Evolutionary conservation across 2,329 filamentous ascomycete species (phyloP).

Genomic region (Fusarium napiforme): DNA sequence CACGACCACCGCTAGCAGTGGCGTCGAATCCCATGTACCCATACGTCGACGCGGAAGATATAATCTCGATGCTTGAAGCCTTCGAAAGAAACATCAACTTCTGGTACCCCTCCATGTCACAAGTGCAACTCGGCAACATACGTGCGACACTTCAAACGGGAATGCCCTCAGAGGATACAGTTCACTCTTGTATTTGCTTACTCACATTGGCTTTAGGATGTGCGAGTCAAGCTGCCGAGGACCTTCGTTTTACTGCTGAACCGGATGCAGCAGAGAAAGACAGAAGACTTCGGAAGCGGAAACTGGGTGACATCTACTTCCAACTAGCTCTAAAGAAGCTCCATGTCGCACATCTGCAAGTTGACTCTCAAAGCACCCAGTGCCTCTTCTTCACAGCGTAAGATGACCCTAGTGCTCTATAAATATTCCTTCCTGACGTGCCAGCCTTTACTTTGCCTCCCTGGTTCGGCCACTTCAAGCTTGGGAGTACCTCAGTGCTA

Average conservation of each 20-base stretch:
- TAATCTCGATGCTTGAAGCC: conserved; percentile 54
- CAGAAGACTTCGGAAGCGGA: conserved; percentile 46
- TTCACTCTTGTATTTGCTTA: conserved; percentile 56
- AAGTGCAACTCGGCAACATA: conserved; percentile 50
- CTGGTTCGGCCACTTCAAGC: conserved; percentile 62
- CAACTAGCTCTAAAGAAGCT: conserved; percentile 59
- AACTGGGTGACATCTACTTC: conserved; percentile 57
- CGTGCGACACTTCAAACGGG: conserved; percentile 49
- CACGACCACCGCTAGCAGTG: conserved; percentile 50
- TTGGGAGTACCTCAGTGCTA: conserved; percentile 62
- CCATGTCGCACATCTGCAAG: conserved; percentile 58
- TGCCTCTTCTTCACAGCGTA: conserved; percentile 63
- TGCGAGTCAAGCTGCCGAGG: conserved; percentile 54
- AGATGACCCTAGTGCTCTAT: conserved; percentile 4
- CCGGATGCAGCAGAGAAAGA: conserved; percentile 45
- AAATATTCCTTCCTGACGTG: neutral
- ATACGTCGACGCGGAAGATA: conserved; percentile 54
- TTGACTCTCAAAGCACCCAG: conserved; percentile 59
- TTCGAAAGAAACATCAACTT: conserved; percentile 63
- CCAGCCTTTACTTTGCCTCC: conserved; percentile 59
- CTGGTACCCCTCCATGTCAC: conserved; percentile 63
- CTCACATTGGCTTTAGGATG: conserved; percentile 61
- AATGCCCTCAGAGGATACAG: conserved; percentile 51
- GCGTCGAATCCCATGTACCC: conserved; percentile 53
- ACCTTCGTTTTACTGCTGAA: conserved; percentile 34